Evolutionary conservation across 345 rosid species (phyloP).

Genomic region (Eucalyptus pauciflora): DNA sequence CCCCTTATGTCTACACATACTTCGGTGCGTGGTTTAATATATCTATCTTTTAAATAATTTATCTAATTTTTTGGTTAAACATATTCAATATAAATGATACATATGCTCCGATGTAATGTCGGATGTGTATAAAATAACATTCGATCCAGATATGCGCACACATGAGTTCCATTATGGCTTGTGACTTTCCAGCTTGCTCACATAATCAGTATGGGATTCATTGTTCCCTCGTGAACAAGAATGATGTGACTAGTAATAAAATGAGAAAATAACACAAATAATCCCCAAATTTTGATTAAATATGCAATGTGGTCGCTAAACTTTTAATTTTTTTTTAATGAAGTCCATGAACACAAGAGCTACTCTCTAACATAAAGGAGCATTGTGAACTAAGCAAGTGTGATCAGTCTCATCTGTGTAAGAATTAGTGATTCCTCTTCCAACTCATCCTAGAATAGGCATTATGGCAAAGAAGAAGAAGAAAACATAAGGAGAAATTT

Average conservation of each 20-base stretch:
- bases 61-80: background rate
- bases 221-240: background rate
- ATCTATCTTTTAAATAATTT: background rate
- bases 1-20: background rate
- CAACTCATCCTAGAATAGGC: too few species aligned
- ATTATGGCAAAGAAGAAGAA: too few species aligned
- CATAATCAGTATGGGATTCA: background rate
- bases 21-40: background rate
- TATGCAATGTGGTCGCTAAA: background rate
- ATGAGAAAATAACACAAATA: too few species aligned
- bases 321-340: too few species aligned
- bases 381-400: too few species aligned
- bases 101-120: background rate
- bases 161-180: background rate
- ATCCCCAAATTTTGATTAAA: too few species aligned
- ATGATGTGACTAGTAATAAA: background rate
- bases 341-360: background rate
- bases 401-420: too few species aligned
- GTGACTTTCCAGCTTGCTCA: background rate
- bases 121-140: background rate
- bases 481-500: too few species aligned
- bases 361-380: too few species aligned
- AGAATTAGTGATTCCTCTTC: too few species aligned
- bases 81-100: background rate
- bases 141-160: background rate